Percentiles rank a stretch among this genome's conserved stretches.
Conservation (phyloP, 1,284 basidiomycete species). For the Apiotrichum laibachii region DNA sequence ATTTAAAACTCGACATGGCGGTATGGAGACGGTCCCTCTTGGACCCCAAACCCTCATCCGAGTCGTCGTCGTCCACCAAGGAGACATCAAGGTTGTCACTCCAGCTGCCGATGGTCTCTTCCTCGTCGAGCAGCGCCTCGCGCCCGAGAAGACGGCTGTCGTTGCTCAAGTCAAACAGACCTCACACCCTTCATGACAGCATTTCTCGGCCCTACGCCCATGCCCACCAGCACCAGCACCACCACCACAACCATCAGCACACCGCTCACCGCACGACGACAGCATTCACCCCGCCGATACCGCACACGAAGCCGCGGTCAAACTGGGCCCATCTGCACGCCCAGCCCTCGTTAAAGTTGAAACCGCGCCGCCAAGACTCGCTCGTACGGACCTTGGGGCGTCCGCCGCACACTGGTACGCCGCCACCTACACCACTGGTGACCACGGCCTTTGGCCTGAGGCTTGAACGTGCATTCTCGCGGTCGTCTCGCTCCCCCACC, state of each 20-base stretch:
- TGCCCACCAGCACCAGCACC: background rate
- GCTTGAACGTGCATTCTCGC: background rate
- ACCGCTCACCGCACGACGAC: slow-evolving; percentile 9
- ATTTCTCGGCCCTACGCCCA: background rate
- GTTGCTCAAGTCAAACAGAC: background rate
- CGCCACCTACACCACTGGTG: background rate
- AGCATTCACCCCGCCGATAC: background rate
- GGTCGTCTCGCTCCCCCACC: background rate
- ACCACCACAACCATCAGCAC: background rate
- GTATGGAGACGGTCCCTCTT: background rate
- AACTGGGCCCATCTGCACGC: no score
- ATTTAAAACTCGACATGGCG: background rate
- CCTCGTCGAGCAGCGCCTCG: no score
- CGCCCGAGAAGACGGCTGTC: background rate
- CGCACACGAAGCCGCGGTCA: slow-evolving; percentile 3
- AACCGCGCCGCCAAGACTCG: background rate
- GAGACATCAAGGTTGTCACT: background rate
- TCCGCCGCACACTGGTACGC: background rate
- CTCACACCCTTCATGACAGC: background rate
- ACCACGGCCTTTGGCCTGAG: background rate
- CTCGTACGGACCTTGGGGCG: background rate
- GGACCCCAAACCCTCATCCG: no score
- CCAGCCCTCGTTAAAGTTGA: no score
- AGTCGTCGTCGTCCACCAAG: no score
- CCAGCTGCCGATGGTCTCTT: no score